Base-by-base conservation (phyloP, 305 asterid genomes). In the Fraxinus sp. region DNA sequence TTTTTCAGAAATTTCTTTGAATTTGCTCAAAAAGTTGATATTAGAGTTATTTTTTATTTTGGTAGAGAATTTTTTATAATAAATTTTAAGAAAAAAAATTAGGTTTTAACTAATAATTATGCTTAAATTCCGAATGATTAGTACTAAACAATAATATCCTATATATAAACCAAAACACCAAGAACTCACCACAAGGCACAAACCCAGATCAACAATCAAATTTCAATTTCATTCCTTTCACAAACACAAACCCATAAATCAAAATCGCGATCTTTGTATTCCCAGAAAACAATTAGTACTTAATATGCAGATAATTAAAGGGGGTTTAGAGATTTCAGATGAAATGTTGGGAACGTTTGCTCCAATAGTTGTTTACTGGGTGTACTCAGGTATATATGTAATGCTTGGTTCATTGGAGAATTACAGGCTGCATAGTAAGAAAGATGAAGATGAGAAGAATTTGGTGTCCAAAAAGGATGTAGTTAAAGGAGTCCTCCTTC, bases 381-480 rank as follows among this genome's bases (percentile, higher is more conserved):
- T 85, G 0, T 94, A 95, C 87, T 95, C 99, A 3, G 97, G 97
- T 68, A 68, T 93, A 9, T 95, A 95, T 88, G 81, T 88, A 2
- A 74, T 93, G 87, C 78, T 93, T 16, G 97, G 93, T 3, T 89
- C 90, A n/a, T 84, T 91, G 75, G 95, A 93, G 77, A 82, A 85
- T 83, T 95, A 94, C 89, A 88, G 98, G 88, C 88, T 94, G 77
- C 98, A 95, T 81, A 64, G 95, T 14, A 92, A 85, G 89, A 88
- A 86, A 77, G 97, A 95, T 57, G 99, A 95, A 87, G 97, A 93
- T 84, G 95, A 92, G 85, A 94, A 91, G 94, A 95, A 95, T 89
- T 88, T 95, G 90, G 98, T 93, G 33, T 70, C 95, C 0, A 95
- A 93, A 82, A 86, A 1, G 14, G 94, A 89, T 64, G 99, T 95